Evolutionary conservation across 768 basidiomycete genomes (phyloP).

Genomic region (Pilatotrama ljubarskyi): DNA sequence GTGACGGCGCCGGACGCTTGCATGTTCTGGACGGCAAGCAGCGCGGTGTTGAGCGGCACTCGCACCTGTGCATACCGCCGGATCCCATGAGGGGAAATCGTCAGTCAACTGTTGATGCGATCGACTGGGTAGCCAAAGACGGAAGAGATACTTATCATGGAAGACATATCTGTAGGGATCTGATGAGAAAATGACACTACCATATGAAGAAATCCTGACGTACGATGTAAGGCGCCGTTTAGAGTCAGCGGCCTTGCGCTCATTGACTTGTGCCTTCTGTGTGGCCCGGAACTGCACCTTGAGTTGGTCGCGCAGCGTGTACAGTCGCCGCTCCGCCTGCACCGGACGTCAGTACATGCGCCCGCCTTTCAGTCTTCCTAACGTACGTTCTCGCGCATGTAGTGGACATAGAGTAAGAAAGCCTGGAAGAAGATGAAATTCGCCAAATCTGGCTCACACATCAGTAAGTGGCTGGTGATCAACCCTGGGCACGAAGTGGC

Average conservation of each 20-base stretch:
- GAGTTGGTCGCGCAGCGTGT: slow-evolving; percentile 52
- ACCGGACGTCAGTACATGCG: not conserved
- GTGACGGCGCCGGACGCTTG: slow-evolving; percentile 73
- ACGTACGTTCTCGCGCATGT: slow-evolving; percentile 46
- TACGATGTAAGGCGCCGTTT: slow-evolving; percentile 81
- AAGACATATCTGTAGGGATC: slow-evolving; percentile 59
- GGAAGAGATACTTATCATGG: slow-evolving; percentile 60
- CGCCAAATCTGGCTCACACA: slow-evolving; percentile 48
- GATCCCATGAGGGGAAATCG: not conserved
- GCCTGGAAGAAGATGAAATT: slow-evolving; percentile 77
- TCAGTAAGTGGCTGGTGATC: too few species aligned
- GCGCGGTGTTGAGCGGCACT: slow-evolving; percentile 77
- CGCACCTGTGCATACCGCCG: slow-evolving; percentile 57
- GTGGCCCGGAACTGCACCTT: slow-evolving; percentile 56
- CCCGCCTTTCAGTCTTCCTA: too few species aligned
- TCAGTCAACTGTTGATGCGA: slow-evolving; percentile 3
- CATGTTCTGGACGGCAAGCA: slow-evolving; percentile 92
- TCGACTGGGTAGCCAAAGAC: slow-evolving; percentile 29
- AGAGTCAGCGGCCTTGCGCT: slow-evolving; percentile 73
- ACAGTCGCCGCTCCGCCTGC: slow-evolving; percentile 47
- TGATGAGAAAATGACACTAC: slow-evolving; percentile 23
- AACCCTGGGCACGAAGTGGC: too few species aligned
- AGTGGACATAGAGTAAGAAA: slow-evolving; percentile 73
- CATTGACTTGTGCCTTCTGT: slow-evolving; percentile 62
- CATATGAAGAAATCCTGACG: slow-evolving; percentile 38